These are phyloP conservation scores for Alternaria sp. DNA, from an alignment of 2,329 filamentous ascomycete species.

Conservation along the genomic window DNA sequence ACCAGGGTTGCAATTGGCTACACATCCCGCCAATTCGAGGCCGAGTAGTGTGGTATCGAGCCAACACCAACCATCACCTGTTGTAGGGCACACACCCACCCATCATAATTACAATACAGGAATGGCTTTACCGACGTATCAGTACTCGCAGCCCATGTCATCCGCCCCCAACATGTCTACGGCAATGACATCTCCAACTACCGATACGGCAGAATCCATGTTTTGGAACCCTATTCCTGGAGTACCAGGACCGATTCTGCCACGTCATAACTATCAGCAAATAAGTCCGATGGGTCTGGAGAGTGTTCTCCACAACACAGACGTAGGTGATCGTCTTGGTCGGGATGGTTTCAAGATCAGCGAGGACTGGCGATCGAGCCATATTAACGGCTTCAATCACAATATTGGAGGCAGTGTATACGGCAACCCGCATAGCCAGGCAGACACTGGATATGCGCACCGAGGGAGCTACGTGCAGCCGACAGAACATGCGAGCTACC, in stretches of 20 bases:
- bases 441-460: conserved; percentile 5
- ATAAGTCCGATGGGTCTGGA: conserved; percentile 45
- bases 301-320: conserved; percentile 35
- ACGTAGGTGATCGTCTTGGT: conserved; percentile 40
- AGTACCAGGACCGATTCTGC: conserved; percentile 47
- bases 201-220: conserved; percentile 27
- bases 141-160: conserved; percentile 24
- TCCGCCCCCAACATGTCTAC: conserved; percentile 18
- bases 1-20: conserved; percentile 20
- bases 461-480: conserved; percentile 1
- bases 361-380: conserved; percentile 28
- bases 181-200: conserved; percentile 14
- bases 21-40: conserved; percentile 21
- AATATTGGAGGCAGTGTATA: conserved; percentile 9
- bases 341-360: conserved; percentile 46
- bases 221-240: conserved; percentile 51
- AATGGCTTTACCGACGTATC: conserved; percentile 18
- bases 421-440: not conserved
- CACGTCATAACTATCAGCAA: conserved; percentile 32
- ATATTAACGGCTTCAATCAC: conserved; percentile 20
- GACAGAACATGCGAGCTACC: not conserved
- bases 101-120: conserved; percentile 17
- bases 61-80: conserved; percentile 23
- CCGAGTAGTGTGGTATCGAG: conserved; percentile 18
- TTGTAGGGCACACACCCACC: conserved; percentile 13